Evolutionary conservation across 495 filamentous ascomycete genomes (phyloP), one percentile per base, ranked within the genome.

Genomic region (Penicillium cataractarum): DNA sequence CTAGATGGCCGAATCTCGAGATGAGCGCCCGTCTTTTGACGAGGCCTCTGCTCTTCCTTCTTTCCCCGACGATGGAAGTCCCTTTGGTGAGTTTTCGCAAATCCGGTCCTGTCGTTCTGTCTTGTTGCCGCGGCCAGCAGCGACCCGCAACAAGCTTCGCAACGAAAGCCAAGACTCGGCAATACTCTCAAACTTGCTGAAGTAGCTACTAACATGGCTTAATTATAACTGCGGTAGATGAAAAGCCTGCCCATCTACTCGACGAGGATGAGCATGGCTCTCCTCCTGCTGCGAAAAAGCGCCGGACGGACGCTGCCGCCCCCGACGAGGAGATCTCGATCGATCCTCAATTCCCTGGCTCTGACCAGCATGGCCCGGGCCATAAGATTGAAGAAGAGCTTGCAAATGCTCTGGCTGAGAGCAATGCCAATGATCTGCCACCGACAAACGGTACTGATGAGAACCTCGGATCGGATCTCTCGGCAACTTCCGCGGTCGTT

Each of bases 301-400:
- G 77, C 33, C 77, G 78, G 26, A 77, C 74, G 17, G 78, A 69
- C 22, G 70, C 76, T 19, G 70, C 74, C 22, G 72, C 64, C 6
- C 65, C 67, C 13, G 62, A 58, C 42, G 71, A 66, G n/a, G 73
- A 74, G 12, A 40, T 69, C 8, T 32, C 66, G 17, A 37, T 72
- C 1, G 60, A 57, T 17, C n/a, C 51, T 24, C 53, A 66, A 40
- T 61, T 66, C 46, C 62, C 68, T 22, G 40, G 33, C 50, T 44
- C 72, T 26, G 67, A 75, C 19, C 57, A 69, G 39, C 67, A 72
- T 40, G 67, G 66, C 1, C 60, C 76, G 1, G 78, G 74, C 17
- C 73, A 78, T 49, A 71, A 76, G 60, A 75, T 80, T n/a, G 77
- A 80, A 64, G 73, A 79, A 40, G 75, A 79, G 52, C 50, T 82